Base-by-base conservation (phyloP, 2,329 filamentous ascomycete genomes). In the Pseudogymnoascus sp. region DNA sequence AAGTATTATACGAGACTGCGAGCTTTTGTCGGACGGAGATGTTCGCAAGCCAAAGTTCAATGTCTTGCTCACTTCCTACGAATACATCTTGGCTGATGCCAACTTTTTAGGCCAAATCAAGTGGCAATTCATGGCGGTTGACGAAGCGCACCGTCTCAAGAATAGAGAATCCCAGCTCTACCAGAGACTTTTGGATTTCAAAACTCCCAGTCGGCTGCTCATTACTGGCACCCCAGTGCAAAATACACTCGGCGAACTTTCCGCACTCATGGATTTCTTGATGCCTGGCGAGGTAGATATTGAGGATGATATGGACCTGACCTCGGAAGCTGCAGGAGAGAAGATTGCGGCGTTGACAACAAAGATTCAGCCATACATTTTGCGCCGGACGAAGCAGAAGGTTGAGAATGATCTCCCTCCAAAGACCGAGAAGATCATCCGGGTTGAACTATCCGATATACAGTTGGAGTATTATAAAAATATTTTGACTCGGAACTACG, bases 401-500 rank as follows among this genome's bases (percentile, higher is more conserved):
- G 96, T 99, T 7, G 95, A 97, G 75, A 96, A 93, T 21, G 95
- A 99, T 69, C 80, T 99, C 26, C 95, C 95, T 11, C 92, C 93
- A 0, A 99, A 99, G 79, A 96, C 91, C 0, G 95, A 99, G 75
- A 99, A 97, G 79, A 99, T 99, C 68, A 96, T 99, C 74, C 91
- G 96, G 63, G 95, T 99, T 42, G 95, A 97, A 76, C 82, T 99
- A 61, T 96, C 95, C 0, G 95, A 99, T 75, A 88, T 97, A 28
- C 95, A 99, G 73, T 81, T 97, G 9, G 93, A 99, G 68, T 97
- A 97, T 76, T 99, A 99, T 80, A 97, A 97, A 78, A 97, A 97
- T 72, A 97, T 99, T 65, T 81, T 99, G 23, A 97, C 95, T 0
- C 88, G 93, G 71, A 99, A 99, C 74, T 99, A 99, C 71, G 87